Evolutionary conservation across 2,329 filamentous ascomycete genomes (phyloP).

Genomic region (Xylariaceae sp.): DNA sequence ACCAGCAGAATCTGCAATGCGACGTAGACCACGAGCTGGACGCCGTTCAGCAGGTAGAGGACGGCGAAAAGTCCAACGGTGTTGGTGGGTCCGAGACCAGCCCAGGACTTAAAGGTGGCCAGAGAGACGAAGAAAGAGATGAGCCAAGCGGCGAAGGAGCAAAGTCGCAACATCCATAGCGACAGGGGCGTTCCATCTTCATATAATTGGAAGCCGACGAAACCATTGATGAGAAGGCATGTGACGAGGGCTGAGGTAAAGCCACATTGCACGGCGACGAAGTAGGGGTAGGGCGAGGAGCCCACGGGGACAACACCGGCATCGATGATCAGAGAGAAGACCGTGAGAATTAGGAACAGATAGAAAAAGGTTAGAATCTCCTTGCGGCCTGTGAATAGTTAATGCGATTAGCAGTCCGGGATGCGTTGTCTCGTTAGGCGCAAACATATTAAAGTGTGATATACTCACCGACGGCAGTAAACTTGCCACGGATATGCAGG

Average conservation of each 20-base stretch:
- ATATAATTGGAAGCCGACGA: conserved; percentile 96
- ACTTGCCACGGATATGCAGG: conserved; percentile 92
- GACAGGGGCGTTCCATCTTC: conserved; percentile 93
- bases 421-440: background rate
- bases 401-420: conserved; percentile 12
- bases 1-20: conserved; percentile 86
- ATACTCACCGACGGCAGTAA: conserved; percentile 84
- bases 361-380: conserved; percentile 91
- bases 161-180: conserved; percentile 82
- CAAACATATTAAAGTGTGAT: background rate
- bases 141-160: conserved; percentile 74
- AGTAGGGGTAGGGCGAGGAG: conserved; percentile 79
- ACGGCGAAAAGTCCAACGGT: conserved; percentile 88
- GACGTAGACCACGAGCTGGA: conserved; percentile 80
- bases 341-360: conserved; percentile 85
- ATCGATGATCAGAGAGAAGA: conserved; percentile 84
- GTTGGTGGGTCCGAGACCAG: conserved; percentile 75
- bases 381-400: conserved; percentile 48
- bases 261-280: conserved; percentile 81
- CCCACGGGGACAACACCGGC: conserved; percentile 86
- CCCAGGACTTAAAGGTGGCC: conserved; percentile 89
- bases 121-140: conserved; percentile 84
- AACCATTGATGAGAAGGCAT: conserved; percentile 90
- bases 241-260: conserved; percentile 80
- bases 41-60: conserved; percentile 82